Percentiles rank a stretch among this genome's conserved stretches.
Conservation (phyloP, 2,329 filamentous ascomycete genomes). For the Aureobasidium zeae region DNA sequence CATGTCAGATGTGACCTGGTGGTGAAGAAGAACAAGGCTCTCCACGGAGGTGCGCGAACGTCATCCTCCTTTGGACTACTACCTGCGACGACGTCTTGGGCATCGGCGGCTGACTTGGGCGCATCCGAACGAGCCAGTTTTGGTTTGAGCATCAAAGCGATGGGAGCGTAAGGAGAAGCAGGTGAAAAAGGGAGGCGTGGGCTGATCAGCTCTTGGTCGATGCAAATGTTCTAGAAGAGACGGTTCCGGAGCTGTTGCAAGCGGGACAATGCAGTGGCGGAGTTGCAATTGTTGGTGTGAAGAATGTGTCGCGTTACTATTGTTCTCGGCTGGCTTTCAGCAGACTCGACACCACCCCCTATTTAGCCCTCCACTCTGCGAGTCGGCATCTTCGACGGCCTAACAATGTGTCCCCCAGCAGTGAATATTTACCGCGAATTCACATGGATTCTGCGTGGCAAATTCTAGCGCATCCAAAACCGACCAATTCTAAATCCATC, state of each 20-base stretch:
- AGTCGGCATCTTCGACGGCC: neutral
- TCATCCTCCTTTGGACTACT: conserved; percentile 6
- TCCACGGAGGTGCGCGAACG: conserved; percentile 33
- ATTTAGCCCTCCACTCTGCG: conserved; percentile 16
- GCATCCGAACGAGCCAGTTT: neutral
- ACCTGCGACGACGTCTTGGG: conserved; percentile 1
- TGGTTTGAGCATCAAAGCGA: conserved; percentile 1
- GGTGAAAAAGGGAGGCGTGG: neutral
- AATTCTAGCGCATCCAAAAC: conserved; percentile 17
- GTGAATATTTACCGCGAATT: conserved; percentile 23
- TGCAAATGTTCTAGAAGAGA: conserved; percentile 9
- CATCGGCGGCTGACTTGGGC: neutral
- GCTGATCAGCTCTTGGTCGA: neutral
- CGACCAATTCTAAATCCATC: neutral
- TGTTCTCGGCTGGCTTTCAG: conserved; percentile 17
- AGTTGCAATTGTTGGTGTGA: conserved; percentile 1
- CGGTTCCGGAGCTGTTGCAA: neutral
- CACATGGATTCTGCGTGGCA: conserved; percentile 22
- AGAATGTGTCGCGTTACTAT: conserved; percentile 17
- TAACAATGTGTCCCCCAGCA: conserved; percentile 23
- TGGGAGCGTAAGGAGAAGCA: too few relatives aligned
- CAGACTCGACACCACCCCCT: conserved; percentile 15
- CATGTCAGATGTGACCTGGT: conserved; percentile 48
- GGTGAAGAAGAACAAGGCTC: conserved; percentile 63
- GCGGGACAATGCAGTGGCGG: conserved; percentile 7